These are phyloP conservation scores for Backusella tarrabulga DNA, from an alignment of 192 early-diverging fungal genomes.

Conservation along the genomic window DNA sequence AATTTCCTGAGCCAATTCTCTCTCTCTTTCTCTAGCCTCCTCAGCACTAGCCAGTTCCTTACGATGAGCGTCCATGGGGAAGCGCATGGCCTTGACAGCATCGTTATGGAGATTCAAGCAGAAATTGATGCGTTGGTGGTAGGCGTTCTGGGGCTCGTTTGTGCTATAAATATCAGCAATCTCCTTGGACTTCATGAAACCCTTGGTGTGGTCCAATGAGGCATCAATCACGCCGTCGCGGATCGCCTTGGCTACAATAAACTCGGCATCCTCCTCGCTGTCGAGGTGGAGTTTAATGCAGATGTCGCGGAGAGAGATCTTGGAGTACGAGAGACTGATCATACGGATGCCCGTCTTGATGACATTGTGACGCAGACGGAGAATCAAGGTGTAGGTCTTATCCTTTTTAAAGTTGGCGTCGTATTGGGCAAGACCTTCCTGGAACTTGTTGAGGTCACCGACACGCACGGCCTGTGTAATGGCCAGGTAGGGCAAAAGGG, in stretches of 20 bases:
- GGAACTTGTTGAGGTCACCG: slow-evolving; percentile 93
- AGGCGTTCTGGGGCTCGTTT: slow-evolving; percentile 93
- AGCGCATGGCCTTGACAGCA: slow-evolving; percentile 97
- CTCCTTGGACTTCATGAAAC: slow-evolving; percentile 93
- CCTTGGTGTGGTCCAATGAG: slow-evolving; percentile 91
- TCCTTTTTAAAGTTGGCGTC: slow-evolving; percentile 79
- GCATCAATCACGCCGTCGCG: slow-evolving; percentile 99
- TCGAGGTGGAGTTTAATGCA: slow-evolving; percentile 97
- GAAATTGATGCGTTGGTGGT: slow-evolving; percentile 92
- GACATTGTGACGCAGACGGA: slow-evolving; percentile 97
- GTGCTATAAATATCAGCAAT: slow-evolving; percentile 95
- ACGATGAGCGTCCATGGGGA: slow-evolving; percentile 83
- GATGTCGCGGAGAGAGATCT: slow-evolving; percentile 93
- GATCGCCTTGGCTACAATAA: slow-evolving; percentile 98
- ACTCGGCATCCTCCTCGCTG: slow-evolving; percentile 98
- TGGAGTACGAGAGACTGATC: slow-evolving; percentile 95
- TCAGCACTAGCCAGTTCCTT: slow-evolving; percentile 82
- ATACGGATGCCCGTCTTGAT: slow-evolving; percentile 99
- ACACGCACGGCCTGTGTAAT: slow-evolving; percentile 96
- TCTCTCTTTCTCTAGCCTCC: slow-evolving; percentile 86
- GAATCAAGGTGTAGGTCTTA: slow-evolving; percentile 87
- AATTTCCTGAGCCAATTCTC: slow-evolving; percentile 91
- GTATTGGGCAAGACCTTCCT: slow-evolving; percentile 78
- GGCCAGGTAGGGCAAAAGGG: slow-evolving; percentile 89
- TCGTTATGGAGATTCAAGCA: slow-evolving; percentile 97